Evolutionary conservation across 768 basidiomycete genomes (phyloP).

Genomic region (Russula foetens): DNA sequence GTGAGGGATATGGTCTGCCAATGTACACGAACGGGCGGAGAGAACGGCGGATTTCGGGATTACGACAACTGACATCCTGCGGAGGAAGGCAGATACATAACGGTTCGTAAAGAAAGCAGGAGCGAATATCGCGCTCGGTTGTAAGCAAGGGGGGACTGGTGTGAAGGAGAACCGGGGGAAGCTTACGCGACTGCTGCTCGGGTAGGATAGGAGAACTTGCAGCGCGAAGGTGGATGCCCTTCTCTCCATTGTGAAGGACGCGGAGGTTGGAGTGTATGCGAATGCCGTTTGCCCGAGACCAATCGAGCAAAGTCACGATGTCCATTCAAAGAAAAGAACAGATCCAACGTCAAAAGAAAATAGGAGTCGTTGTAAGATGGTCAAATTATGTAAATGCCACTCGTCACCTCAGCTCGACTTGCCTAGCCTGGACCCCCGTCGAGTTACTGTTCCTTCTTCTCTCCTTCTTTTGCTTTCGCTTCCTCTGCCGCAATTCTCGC

Average conservation of each 20-base stretch:
- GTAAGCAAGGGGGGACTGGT: not conserved
- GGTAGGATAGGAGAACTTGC: not conserved
- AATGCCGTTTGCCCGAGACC: conserved; percentile 22
- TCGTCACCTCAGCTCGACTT: not conserved
- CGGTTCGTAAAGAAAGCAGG: not conserved
- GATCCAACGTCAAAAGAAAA: not conserved
- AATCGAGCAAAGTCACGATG: conserved; percentile 13
- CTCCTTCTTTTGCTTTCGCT: conserved; percentile 5
- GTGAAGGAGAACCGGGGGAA: not conserved
- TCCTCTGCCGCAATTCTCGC: conserved; percentile 18
- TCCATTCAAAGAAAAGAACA: not conserved
- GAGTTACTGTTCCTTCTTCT: conserved; percentile 15
- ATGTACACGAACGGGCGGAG: conserved; percentile 20
- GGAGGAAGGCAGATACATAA: not conserved
- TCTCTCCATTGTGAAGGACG: conserved; percentile 11
- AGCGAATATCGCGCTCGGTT: conserved; percentile 7
- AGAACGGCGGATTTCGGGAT: conserved; percentile 24
- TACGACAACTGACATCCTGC: conserved; percentile 18
- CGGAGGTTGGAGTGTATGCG: conserved; percentile 17
- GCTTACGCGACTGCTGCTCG: conserved; percentile 16
- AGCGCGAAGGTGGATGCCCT: conserved; percentile 12
- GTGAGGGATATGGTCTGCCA: conserved; percentile 18
- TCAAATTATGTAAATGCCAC: conserved; percentile 6
- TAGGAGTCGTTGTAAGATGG: conserved; percentile 5
- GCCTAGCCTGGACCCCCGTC: no score